These are phyloP conservation scores for sunflower (Helianthus annuus) DNA, from an alignment of 129 eudicot species.

Conservation along the genomic window DNA sequence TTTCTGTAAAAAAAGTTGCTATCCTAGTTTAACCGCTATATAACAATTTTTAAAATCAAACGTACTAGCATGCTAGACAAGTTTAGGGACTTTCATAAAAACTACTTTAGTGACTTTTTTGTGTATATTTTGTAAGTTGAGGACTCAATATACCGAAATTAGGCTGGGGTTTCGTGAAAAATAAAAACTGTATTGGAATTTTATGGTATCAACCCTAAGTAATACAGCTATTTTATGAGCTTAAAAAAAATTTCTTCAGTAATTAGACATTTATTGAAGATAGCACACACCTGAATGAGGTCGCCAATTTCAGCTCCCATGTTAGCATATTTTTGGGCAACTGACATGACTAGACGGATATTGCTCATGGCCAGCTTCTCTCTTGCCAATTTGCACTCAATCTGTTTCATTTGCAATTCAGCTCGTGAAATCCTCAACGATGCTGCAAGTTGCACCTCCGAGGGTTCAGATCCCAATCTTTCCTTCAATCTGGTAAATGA, in stretches of 20 bases:
- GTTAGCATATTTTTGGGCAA: constrained; percentile 88
- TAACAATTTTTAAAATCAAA: no score
- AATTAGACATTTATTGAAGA: constrained; percentile 7
- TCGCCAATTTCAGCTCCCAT: constrained; percentile 96
- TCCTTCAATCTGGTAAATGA: constrained; percentile 62
- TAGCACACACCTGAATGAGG: constrained; percentile 71
- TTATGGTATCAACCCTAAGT: no score
- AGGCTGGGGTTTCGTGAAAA: no score
- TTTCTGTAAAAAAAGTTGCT: no score
- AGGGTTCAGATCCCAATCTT: constrained; percentile 79
- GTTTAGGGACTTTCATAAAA: no score
- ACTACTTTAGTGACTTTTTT: no score
- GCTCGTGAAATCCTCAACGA: constrained; percentile 65
- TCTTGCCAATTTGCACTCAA: constrained; percentile 88
- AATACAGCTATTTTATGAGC: not conserved
- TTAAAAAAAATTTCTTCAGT: constrained; percentile 5
- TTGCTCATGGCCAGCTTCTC: constrained; percentile 96
- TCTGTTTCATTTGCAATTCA: constrained; percentile 61
- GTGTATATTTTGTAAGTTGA: no score
- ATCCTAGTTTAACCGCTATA: no score
- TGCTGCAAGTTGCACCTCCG: constrained; percentile 84
- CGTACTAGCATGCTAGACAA: no score
- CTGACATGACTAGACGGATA: constrained; percentile 92
- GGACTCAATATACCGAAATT: no score
- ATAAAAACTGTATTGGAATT: no score